A percentile compares a stretch with the other conserved stretches of the same genome.
These are phyloP conservation scores for Xylariaceae sp. DNA, from an alignment of 2,329 filamentous ascomycete species.

Conservation along the genomic window DNA sequence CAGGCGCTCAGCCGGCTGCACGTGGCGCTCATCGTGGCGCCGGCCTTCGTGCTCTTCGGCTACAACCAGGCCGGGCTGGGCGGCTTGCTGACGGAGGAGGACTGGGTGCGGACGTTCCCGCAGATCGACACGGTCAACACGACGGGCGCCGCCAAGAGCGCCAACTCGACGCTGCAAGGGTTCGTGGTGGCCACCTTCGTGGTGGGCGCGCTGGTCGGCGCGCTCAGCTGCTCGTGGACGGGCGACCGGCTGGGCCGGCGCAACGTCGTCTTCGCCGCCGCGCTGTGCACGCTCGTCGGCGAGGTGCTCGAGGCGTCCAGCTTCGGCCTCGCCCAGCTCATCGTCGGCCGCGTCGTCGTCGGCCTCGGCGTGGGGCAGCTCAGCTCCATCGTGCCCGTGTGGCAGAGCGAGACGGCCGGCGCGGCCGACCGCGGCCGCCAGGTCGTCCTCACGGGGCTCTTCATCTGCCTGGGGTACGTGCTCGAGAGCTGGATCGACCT, in stretches of 20 bases:
- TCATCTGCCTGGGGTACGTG: conserved; percentile 29
- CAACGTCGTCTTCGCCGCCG: conserved; percentile 32
- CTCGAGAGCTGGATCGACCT: conserved; percentile 38
- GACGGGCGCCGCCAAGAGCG: conserved; percentile 20
- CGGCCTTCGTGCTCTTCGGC: conserved; percentile 34
- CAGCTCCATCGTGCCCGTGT: conserved; percentile 33
- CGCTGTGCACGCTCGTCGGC: conserved; percentile 32
- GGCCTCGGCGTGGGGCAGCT: conserved; percentile 32
- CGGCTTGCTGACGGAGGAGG: conserved; percentile 25
- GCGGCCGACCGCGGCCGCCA: conserved; percentile 35
- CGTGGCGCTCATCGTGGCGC: conserved; percentile 34
- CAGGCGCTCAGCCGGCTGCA: conserved; percentile 28
- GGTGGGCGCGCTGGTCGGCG: conserved; percentile 29
- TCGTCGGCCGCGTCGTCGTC: conserved; percentile 32
- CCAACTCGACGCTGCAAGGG: conserved; percentile 30
- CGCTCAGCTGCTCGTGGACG: conserved; percentile 27
- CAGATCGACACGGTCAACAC: conserved; percentile 31
- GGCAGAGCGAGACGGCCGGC: conserved; percentile 30
- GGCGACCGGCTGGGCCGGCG: conserved; percentile 34
- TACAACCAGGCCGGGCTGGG: conserved; percentile 34
- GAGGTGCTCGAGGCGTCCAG: conserved; percentile 33
- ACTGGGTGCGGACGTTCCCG: conserved; percentile 30
- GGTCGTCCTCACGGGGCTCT: conserved; percentile 29
- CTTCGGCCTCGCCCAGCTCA: conserved; percentile 32
- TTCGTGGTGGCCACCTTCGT: conserved; percentile 30